Conservation (phyloP, 352 stramenopile species). For the Phytophthora fragariaefolia region DNA sequence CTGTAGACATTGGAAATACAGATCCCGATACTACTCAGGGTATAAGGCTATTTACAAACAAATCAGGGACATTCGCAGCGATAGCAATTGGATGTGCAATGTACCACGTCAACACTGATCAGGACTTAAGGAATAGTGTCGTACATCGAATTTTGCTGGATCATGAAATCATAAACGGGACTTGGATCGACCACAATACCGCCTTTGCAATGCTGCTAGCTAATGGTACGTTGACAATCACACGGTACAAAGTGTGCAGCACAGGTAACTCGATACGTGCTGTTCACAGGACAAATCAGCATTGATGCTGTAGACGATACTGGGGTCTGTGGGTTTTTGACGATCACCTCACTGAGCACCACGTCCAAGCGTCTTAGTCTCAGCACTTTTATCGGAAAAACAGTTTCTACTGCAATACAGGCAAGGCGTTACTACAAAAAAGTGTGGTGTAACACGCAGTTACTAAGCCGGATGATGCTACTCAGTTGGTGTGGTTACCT, state of each 20-base stretch:
- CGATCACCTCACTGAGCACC: constrained; percentile 24
- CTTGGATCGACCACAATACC: constrained; percentile 24
- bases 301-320: constrained; percentile 6
- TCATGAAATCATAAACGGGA: constrained; percentile 17
- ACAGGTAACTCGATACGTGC: constrained; percentile 1
- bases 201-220: constrained; percentile 39
- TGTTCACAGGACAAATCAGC: constrained; percentile 35
- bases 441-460: not conserved
- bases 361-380: constrained; percentile 31
- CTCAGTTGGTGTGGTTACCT: constrained; percentile 31
- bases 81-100: constrained; percentile 7
- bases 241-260: not conserved
- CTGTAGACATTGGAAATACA: not conserved
- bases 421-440: too few species aligned
- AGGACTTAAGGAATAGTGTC: constrained; percentile 10
- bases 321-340: constrained; percentile 11
- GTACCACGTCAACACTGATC: constrained; percentile 18
- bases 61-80: constrained; percentile 22
- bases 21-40: not conserved
- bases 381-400: constrained; percentile 27
- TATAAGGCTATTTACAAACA: constrained; percentile 15
- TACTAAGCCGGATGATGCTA: not conserved
- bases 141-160: constrained; percentile 21
- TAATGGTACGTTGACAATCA: constrained; percentile 26
- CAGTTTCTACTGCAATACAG: constrained; percentile 16